Evolutionary conservation across 2,329 filamentous ascomycete species (phyloP), one percentile per base, ranked within the genome.

Genomic region (Talaromyces sp.): DNA sequence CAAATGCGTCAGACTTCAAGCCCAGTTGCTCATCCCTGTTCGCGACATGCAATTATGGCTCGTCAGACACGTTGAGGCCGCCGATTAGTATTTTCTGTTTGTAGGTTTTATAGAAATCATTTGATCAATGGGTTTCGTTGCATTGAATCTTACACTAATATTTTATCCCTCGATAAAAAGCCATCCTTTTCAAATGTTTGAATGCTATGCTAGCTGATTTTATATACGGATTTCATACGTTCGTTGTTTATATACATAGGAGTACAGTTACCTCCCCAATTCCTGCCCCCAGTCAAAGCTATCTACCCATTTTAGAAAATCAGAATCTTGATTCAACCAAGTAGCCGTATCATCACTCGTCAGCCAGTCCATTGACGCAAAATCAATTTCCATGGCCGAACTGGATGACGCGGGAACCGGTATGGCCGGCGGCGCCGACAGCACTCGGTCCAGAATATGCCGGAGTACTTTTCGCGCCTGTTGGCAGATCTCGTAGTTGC

Each of bases 401-500:
- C 17, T 38, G 10, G 21, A 48, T 14, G 26, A 17, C 21, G 55
- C 17, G 19, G 32, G n/a, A 32, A 54, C 19, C 9, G 51, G 48
- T 38, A 32, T 17, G 43, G 43, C 43, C 27, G 51, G 54, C 6
- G 59, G 59, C 24, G 55, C 57, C 2, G 64, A 58, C 6, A 65
- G 57, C 32, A 61, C 56, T 3, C 58, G 66, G 24, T 69, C 64
- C 3, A 70, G 59, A 41, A 70, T 65, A 53, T 62, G 62, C 17
- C 67, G 62, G 31, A 70, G 66, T 17, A 64, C 53, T 26, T 61
- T 62, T 7, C 63, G 65, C 8, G 65, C 67, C 27, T 67, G 65
- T 57, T 69, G 66, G 41, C 67, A 65, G 52, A 68, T 62, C 14
- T 65, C 61, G 41, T 69, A 66, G 31, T 68, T 68, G 4, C 64